phyloP scores from a whole-genome alignment of 1,284 basidiomycete genomes.

The Cystobasidiaceae sp. region DNA sequence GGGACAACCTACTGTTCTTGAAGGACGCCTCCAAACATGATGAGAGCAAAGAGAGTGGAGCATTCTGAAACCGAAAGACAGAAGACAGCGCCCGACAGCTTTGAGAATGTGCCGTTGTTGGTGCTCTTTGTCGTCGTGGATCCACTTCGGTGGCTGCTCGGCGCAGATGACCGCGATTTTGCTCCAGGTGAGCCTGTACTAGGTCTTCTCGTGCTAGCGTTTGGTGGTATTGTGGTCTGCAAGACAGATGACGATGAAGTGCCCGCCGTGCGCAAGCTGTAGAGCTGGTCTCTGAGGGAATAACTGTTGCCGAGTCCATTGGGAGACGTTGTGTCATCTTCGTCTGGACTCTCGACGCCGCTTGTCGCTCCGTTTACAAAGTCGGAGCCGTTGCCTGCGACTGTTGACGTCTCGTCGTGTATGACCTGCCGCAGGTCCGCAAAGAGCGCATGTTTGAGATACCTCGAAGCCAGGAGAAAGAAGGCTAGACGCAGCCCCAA shows the following conservation, averaged over 20 bases:
- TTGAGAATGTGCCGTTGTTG: constrained; percentile 12
- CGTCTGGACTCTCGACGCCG: constrained; percentile 16
- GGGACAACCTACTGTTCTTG: constrained; percentile 36
- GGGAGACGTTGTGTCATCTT: background rate
- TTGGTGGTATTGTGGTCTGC: background rate
- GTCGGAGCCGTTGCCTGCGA: background rate
- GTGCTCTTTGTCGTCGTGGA: background rate
- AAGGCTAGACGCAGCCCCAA: constrained; percentile 35
- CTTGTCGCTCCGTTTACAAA: background rate
- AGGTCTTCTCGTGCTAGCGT: background rate
- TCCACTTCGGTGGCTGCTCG: background rate
- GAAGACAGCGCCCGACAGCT: constrained; percentile 40
- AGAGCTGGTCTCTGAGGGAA: constrained; percentile 19
- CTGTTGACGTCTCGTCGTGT: constrained; percentile 33
- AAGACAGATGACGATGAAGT: background rate
- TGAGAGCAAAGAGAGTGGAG: constrained; percentile 42
- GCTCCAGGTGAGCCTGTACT: background rate
- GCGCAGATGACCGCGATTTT: background rate
- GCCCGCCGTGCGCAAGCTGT: constrained; percentile 5
- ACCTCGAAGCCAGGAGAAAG: constrained; percentile 40
- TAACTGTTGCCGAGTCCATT: background rate
- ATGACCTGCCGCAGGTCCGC: constrained; percentile 37
- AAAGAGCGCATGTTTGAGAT: constrained; percentile 39
- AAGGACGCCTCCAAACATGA: constrained; percentile 42
- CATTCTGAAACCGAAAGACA: constrained; percentile 44